Evolutionary conservation across 345 rosid species (phyloP).

Genomic region (Populus simonii): DNA sequence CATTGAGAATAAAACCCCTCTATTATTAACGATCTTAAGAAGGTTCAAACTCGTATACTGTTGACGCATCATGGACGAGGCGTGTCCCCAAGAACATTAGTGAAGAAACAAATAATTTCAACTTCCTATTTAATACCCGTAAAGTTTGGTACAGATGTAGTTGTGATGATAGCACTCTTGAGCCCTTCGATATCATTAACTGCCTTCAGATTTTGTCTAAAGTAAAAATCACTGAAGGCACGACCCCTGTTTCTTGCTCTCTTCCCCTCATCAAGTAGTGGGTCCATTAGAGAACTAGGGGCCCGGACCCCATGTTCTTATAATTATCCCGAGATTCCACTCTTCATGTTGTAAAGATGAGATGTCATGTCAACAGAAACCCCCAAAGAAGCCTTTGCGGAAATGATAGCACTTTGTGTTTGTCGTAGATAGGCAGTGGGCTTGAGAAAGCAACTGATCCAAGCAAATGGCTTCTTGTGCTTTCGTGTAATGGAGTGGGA

Average conservation of each 20-base stretch:
- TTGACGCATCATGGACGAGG: neutral
- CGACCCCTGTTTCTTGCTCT: neutral
- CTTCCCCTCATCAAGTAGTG: neutral
- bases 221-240: constrained; percentile 17
- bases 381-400: neutral
- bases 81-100: neutral
- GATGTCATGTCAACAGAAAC: neutral
- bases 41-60: neutral
- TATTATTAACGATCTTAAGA: neutral
- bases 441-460: neutral
- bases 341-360: neutral
- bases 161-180: neutral
- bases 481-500: neutral
- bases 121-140: neutral
- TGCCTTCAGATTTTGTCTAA: constrained; percentile 16
- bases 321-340: neutral
- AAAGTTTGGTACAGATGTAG: neutral
- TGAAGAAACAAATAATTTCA: neutral
- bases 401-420: neutral
- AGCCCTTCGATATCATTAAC: constrained; percentile 5
- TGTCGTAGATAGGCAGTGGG: neutral
- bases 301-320: neutral
- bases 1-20: neutral
- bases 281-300: neutral
- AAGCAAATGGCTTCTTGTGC: neutral